Evolutionary conservation across 441 rosid species (phyloP).

Genomic region (Jatropha podagrica): DNA sequence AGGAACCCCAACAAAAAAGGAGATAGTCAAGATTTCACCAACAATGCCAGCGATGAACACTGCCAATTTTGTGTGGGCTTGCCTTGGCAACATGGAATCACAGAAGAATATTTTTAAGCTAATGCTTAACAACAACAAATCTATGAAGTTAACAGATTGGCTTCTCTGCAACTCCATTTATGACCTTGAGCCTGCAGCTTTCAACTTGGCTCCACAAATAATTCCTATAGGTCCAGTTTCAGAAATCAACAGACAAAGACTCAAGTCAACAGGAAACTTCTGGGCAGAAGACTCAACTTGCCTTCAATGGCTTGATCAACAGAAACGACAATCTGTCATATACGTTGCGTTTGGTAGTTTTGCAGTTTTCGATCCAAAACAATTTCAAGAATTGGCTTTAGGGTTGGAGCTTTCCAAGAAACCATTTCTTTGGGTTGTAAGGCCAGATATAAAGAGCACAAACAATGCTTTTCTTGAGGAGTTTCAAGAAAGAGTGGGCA

Average conservation of each 20-base stretch:
- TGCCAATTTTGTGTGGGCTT: constrained; percentile 44
- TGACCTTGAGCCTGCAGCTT: constrained; percentile 52
- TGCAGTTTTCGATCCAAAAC: constrained; percentile 33
- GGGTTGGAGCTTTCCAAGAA: constrained; percentile 48
- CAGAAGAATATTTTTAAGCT: constrained; percentile 40
- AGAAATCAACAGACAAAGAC: constrained; percentile 20
- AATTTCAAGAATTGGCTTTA: constrained; percentile 51
- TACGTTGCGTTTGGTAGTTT: constrained; percentile 69
- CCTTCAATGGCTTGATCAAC: constrained; percentile 55
- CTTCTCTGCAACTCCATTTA: constrained; percentile 48
- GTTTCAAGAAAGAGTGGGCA: constrained; percentile 26
- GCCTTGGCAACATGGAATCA: constrained; percentile 35
- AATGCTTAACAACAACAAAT: constrained; percentile 32
- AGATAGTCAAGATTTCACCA: constrained; percentile 34
- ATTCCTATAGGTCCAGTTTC: constrained; percentile 49
- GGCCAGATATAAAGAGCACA: constrained; percentile 26
- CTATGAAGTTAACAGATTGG: constrained; percentile 39
- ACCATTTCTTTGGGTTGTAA: constrained; percentile 49
- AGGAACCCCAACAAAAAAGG: constrained; percentile 40
- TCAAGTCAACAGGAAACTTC: constrained; percentile 36
- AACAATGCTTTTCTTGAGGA: constrained; percentile 23
- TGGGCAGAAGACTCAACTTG: constrained; percentile 53
- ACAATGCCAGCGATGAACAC: constrained; percentile 50
- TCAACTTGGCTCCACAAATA: constrained; percentile 27
- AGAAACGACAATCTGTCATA: constrained; percentile 45